Conservation (phyloP, 495 filamentous ascomycete genomes). For the Penicillium macrosclerotiorum region DNA sequence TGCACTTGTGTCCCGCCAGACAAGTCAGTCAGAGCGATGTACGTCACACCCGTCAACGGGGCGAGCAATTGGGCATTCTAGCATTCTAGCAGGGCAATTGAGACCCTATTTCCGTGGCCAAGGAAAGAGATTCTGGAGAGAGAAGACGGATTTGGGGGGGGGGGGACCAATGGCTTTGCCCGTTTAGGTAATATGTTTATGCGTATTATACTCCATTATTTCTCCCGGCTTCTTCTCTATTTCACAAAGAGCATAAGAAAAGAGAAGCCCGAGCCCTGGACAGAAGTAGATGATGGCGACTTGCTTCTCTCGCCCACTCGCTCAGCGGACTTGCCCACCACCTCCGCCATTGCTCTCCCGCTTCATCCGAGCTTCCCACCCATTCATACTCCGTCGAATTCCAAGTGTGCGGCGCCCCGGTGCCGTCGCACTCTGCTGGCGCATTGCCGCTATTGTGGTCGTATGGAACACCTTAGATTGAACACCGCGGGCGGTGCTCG, state of each 20-base stretch:
- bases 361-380: conserved; percentile 52
- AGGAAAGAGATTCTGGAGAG: too few species aligned
- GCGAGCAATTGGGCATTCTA: too few species aligned
- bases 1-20: not conserved
- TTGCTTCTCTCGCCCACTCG: conserved; percentile 1
- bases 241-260: too few species aligned
- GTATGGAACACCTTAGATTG: conserved; percentile 51
- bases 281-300: too few species aligned
- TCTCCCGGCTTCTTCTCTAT: too few species aligned
- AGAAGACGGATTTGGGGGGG: too few species aligned
- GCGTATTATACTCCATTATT: too few species aligned
- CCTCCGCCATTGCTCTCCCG: conserved; percentile 16
- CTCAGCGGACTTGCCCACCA: conserved; percentile 17
- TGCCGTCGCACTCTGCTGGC: conserved; percentile 25
- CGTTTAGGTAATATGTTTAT: too few species aligned
- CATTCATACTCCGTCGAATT: conserved; percentile 56
- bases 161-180: too few species aligned
- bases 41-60: not conserved
- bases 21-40: not conserved
- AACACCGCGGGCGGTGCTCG: conserved; percentile 19
- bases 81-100: too few species aligned
- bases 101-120: too few species aligned
- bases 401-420: conserved; percentile 52
- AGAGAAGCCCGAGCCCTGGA: too few species aligned
- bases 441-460: conserved; percentile 49